These are phyloP conservation scores for Penicillium concentricum DNA, from an alignment of 2,329 filamentous ascomycete genomes.

Conservation along the genomic window DNA sequence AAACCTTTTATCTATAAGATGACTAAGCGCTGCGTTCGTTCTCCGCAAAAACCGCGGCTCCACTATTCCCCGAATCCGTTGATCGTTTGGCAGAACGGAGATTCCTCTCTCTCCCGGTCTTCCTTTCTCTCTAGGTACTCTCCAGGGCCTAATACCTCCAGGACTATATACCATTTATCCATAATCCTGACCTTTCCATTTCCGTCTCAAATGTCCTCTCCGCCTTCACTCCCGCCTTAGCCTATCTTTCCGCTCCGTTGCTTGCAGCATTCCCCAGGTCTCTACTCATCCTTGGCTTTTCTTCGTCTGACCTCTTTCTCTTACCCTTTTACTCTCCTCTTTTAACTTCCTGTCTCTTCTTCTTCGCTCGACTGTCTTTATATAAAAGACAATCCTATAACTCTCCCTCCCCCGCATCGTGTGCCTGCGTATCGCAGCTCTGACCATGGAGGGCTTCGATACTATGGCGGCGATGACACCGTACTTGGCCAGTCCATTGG, in stretches of 20 bases:
- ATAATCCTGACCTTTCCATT: not conserved
- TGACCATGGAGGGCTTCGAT: constrained; percentile 57
- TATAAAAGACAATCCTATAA: not conserved
- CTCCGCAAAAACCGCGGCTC: constrained; percentile 29
- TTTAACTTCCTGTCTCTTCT: constrained; percentile 3
- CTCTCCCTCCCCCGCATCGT: constrained; percentile 8
- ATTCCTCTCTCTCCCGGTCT: constrained; percentile 24
- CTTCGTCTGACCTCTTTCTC: constrained; percentile 1
- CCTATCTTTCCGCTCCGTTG: constrained; percentile 7
- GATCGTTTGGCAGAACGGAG: constrained; percentile 21
- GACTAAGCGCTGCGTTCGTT: constrained; percentile 22
- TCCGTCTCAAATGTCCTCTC: constrained; percentile 12
- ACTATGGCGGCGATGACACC: constrained; percentile 59
- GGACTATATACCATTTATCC: not conserved
- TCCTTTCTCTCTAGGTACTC: constrained; percentile 1
- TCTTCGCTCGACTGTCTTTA: not conserved
- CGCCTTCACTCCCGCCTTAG: constrained; percentile 10
- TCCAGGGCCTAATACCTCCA: constrained; percentile 1
- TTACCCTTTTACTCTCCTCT: not conserved
- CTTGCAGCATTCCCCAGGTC: constrained; percentile 11
- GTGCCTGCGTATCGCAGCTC: constrained; percentile 12
- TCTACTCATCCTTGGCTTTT: constrained; percentile 8
- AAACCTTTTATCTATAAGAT: not conserved
- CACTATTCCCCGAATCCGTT: constrained; percentile 32
- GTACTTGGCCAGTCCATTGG: constrained; percentile 59